Conservation (phyloP, 108 stramenopile genomes). For the Fistulifera solaris region DNA sequence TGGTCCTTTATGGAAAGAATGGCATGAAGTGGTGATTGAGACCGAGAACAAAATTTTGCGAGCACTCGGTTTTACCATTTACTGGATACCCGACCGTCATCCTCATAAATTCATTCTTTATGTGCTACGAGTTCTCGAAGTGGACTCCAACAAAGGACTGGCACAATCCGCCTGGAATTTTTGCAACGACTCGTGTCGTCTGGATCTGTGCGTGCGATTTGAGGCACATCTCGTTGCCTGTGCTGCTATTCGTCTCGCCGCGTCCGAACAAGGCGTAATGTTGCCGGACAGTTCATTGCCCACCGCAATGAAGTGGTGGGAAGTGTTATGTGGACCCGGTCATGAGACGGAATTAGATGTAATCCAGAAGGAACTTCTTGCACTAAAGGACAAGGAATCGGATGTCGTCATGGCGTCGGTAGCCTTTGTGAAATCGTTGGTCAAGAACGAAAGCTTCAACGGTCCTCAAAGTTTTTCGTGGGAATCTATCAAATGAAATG, state of each 20-base stretch:
- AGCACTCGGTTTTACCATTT: conserved; percentile 66
- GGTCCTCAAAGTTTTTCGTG: conserved; percentile 77
- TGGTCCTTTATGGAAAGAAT: conserved; percentile 63
- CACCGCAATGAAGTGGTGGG: background rate
- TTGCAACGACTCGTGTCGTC: conserved; percentile 76
- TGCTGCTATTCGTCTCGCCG: background rate
- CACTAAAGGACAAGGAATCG: background rate
- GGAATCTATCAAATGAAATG: conserved; percentile 7
- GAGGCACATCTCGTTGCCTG: conserved; percentile 50
- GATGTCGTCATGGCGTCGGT: conserved; percentile 16
- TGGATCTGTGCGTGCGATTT: conserved; percentile 71
- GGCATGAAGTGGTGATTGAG: conserved; percentile 31
- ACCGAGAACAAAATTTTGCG: conserved; percentile 51
- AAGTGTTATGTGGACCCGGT: background rate
- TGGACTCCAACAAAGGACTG: conserved; percentile 7
- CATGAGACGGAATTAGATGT: background rate
- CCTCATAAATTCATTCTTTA: conserved; percentile 72
- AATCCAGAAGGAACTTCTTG: background rate
- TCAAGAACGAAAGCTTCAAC: conserved; percentile 34
- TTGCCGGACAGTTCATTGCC: background rate
- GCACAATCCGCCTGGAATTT: conserved; percentile 76
- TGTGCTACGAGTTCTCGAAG: conserved; percentile 17
- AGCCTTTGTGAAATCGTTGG: conserved; percentile 42
- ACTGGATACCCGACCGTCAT: conserved; percentile 77
- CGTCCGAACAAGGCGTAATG: conserved; percentile 1